Evolutionary conservation across 345 rosid genomes (phyloP), one percentile per base, ranked within the genome.

Genomic region (sweet orange (Citrus sinensis)): DNA sequence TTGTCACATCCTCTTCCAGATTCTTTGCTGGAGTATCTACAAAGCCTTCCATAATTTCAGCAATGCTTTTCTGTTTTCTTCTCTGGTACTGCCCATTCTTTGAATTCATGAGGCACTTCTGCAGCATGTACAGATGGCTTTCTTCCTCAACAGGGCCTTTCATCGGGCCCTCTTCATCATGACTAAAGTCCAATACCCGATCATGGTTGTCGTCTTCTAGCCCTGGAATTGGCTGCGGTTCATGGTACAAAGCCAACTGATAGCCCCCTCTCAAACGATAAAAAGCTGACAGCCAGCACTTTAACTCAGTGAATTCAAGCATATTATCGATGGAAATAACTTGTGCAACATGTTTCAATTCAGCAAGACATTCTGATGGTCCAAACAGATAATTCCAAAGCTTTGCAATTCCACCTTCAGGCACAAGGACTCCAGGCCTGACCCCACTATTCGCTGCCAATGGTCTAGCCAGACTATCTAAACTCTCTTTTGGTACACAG

Each of bases 51-150:
- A 95, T 73, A 59, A 95, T 90, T 65, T 92, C 94, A 80, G 97
- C 91, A 81, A 95, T 90, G 82, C 99, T 95, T 84, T 95, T 95
- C 87, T 88, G 89, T 80, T 94, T 92, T 82, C 89, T 85, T 67
- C 83, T 85, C 73, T 86, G 89, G 64, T 71, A 42, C 70, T 75
- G 82, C 80, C 87, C 81, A 81, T 79, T 86, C 56, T 82, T 87
- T 16, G 88, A 80, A 78, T 66, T 85, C 40, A 81, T 82, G 3
- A 79, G 81, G 79, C 92, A 84, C 42, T 70, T 76, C 75, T 73
- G 86, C 74, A 86, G 74, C 61, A 67, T 71, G 76, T 79, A 74
- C 54, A 70, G 80, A 65, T 59, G 10, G 61, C 75, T 54, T 75
- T 87, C 88, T 80, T 87, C 89, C 76, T 86, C 87, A 70, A 66